Conservation (phyloP, 345 rosid species). For the Citrus glauca region DNA sequence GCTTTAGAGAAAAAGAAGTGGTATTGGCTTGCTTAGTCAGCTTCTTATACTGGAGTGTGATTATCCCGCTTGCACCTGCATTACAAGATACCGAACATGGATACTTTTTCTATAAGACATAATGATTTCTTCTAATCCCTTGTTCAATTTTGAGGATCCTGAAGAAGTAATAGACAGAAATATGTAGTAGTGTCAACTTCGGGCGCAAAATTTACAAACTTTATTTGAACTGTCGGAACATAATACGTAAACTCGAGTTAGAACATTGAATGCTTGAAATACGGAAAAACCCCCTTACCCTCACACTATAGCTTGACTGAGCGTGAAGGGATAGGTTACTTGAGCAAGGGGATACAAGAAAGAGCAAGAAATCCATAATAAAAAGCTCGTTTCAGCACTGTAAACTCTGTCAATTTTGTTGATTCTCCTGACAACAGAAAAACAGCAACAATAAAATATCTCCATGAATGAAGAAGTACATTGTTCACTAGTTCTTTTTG, state of each 20-base stretch:
- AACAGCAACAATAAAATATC: background rate
- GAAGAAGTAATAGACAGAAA: background rate
- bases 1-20: background rate
- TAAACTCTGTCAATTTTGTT: background rate
- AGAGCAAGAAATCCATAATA: background rate
- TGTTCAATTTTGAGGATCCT: background rate
- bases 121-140: background rate
- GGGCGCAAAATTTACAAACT: too few relatives aligned
- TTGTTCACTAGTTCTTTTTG: too few relatives aligned
- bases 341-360: background rate
- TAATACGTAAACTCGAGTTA: too few relatives aligned
- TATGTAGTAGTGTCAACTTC: too few relatives aligned
- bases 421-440: background rate
- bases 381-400: background rate
- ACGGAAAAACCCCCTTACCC: too few relatives aligned
- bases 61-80: background rate
- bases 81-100: background rate
- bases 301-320: background rate
- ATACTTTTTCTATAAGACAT: background rate
- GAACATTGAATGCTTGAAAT: too few relatives aligned
- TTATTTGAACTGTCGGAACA: too few relatives aligned
- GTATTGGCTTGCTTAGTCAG: background rate
- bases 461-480: background rate
- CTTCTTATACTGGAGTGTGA: background rate
- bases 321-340: background rate